Base-by-base conservation (phyloP, 73 alveolate species). In the Loxodes magnus region DNA sequence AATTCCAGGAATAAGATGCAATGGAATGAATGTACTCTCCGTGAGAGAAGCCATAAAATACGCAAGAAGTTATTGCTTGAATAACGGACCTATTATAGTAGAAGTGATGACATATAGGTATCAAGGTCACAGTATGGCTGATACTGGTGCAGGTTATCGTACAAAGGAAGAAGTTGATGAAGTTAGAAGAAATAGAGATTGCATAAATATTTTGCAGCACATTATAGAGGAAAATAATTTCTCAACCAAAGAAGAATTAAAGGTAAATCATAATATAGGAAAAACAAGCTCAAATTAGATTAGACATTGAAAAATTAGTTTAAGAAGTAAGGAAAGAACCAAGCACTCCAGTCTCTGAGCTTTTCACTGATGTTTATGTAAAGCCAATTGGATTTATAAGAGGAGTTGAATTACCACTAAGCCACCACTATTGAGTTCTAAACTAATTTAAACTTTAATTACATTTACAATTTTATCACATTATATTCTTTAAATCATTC, bases 61-160 rank as follows among this genome's bases (percentile, higher is more conserved):
- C 24, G 90, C 91, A 30, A 82, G 78, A 58, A 46, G 65, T 21
- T 73, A 54, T 35, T 52, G 84, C 51, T 49, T 77, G 10, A 82
- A 63, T 31, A 64, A 82, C 4, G 95, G 95, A 7, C 95, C 95
- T 35, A 61, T 82, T 21, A 77, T 74, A 61, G 31, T 82, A 17
- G 91, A 82, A 52, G 56, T 51, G 30, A 48, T 36, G 49, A 82
- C 95, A 19, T 82, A 82, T 55, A 74, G 93, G 67, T 80, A 80
- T 69, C 93, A 80, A 36, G 93, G 93, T 27, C 93, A 80, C 60
- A 74, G 88, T 2, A 80, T 80, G 93, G 52, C 84, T 33, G 93
- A 80, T 43, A 82, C 93, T 3, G 93, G 93, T 23, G 43, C 71
- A 51, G 68, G 88, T 19, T 80, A 80, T 51, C 58, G 93, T 48